These are phyloP conservation scores for Yamadazyma philogaea DNA, from an alignment of 805 yeast genomes.

Conservation along the genomic window DNA sequence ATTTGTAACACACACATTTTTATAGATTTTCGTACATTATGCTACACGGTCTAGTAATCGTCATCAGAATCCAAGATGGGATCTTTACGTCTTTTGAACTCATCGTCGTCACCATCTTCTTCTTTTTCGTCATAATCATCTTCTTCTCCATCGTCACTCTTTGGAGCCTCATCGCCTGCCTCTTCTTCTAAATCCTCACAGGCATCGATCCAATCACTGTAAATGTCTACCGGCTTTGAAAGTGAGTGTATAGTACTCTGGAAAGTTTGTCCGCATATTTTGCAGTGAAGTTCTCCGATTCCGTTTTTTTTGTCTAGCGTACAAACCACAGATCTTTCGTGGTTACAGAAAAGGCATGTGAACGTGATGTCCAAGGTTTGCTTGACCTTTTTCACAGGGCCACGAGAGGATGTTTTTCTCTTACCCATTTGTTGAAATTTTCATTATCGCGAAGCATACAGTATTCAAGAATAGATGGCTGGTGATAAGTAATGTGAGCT, in stretches of 20 bases:
- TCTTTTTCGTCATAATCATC: slow-evolving; percentile 25
- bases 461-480: too few relatives aligned
- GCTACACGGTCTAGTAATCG: slow-evolving; percentile 18
- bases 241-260: slow-evolving; percentile 82
- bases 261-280: slow-evolving; percentile 91
- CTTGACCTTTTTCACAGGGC: slow-evolving; percentile 74
- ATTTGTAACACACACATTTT: background rate
- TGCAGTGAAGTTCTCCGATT: slow-evolving; percentile 82
- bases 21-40: background rate
- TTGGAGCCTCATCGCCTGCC: slow-evolving; percentile 21
- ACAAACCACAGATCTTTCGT: slow-evolving; percentile 87
- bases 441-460: slow-evolving; percentile 2
- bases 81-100: slow-evolving; percentile 10
- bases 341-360: slow-evolving; percentile 92
- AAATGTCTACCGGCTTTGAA: slow-evolving; percentile 90
- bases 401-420: slow-evolving; percentile 72
- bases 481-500: too few relatives aligned
- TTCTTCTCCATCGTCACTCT: slow-evolving; percentile 15
- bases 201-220: slow-evolving; percentile 98
- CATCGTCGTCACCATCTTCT: slow-evolving; percentile 34
- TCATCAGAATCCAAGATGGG: slow-evolving; percentile 27
- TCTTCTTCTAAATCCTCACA: slow-evolving; percentile 78
- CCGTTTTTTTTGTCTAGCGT: slow-evolving; percentile 81
- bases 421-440: slow-evolving; percentile 53
- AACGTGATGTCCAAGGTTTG: slow-evolving; percentile 78